Evolutionary conservation across 768 basidiomycete genomes (phyloP), one percentile per base, ranked within the genome.

Genomic region (Neoboletus subvelutipes): DNA sequence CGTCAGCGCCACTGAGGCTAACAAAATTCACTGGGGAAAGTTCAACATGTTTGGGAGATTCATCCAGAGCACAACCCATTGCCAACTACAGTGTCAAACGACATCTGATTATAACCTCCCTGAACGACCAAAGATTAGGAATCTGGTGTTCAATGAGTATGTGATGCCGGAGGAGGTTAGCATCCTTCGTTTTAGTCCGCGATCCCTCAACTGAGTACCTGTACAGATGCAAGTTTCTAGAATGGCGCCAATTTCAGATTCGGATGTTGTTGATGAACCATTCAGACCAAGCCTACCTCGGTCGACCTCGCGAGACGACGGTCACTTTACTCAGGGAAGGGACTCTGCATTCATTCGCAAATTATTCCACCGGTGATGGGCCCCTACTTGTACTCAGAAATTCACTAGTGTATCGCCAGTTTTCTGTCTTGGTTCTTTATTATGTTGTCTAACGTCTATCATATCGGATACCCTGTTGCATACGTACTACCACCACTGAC

Each of bases 21-120:
- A 71, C 40, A 85, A 85, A 67, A 90, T 98, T 52, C 94, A 98
- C 66, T 98, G 96, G 96, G 91, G 88, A 28, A 98, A 98, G 73
- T 97, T 90, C 73, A 89, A 88, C 62, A 88, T 93, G 83, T 89
- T 98, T 77, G 94, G 88, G 31, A 82, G 86, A 57, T 93, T 94
- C 65, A 85, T 96, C 54, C 81, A 83, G 50, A 85, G 82, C 64
- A 88, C 94, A 7, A 80, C 81, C 0, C 83, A 88, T 58, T 93
- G 88, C 64, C 94, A 96, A 73, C 73, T 82, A 11, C 84, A 89
- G 57, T 92, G 89, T 67, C 81, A 81, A 48, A 68, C 55, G 18
- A 79, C 77, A 52, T 76, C 81, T 5, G 84, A 86, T 45, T 89
- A 90, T 63, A 76, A 78, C 43, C 87, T 88, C 67, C 73, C 73